Evolutionary conservation across 768 basidiomycete species (phyloP).

Genomic region (Leucocoprinus birnbaumii): DNA sequence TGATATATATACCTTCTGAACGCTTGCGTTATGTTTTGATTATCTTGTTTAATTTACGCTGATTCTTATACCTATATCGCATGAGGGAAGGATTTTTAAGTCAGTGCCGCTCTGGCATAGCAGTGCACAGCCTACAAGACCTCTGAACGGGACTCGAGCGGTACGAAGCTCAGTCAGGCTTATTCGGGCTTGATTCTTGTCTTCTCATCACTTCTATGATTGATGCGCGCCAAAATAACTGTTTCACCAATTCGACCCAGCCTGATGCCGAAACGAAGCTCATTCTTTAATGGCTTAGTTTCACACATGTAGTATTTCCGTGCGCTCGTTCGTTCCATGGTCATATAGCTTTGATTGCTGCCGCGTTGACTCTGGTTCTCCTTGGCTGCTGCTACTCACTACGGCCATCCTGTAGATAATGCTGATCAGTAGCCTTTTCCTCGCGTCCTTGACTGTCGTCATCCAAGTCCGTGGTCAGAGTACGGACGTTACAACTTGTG

Average conservation of each 20-base stretch:
- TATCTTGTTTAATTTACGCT: too few relatives aligned
- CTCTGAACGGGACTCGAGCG: too few relatives aligned
- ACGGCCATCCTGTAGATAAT: conserved; percentile 7
- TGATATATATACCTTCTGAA: not conserved
- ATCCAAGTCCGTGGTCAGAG: conserved; percentile 26
- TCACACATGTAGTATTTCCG: not conserved
- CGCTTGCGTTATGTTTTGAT: not conserved
- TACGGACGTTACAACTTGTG: conserved; percentile 35
- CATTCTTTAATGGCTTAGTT: not conserved
- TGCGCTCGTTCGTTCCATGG: not conserved
- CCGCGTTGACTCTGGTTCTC: not conserved
- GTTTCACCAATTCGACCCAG: not conserved
- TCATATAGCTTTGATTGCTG: not conserved
- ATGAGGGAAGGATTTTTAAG: too few relatives aligned
- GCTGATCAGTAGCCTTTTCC: conserved; percentile 11
- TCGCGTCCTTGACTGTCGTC: conserved; percentile 14
- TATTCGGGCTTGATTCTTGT: too few relatives aligned
- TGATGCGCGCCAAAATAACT: not conserved
- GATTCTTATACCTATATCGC: too few relatives aligned
- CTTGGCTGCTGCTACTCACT: not conserved
- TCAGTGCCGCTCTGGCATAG: too few relatives aligned
- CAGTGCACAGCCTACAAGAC: too few relatives aligned
- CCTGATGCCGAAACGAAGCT: not conserved
- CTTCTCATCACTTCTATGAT: not conserved
- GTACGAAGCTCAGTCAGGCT: too few relatives aligned